Evolutionary conservation across 371 early-diverging fungal genomes (phyloP), one percentile per base, ranked within the genome.

Genomic region (Mortierella sp.): DNA sequence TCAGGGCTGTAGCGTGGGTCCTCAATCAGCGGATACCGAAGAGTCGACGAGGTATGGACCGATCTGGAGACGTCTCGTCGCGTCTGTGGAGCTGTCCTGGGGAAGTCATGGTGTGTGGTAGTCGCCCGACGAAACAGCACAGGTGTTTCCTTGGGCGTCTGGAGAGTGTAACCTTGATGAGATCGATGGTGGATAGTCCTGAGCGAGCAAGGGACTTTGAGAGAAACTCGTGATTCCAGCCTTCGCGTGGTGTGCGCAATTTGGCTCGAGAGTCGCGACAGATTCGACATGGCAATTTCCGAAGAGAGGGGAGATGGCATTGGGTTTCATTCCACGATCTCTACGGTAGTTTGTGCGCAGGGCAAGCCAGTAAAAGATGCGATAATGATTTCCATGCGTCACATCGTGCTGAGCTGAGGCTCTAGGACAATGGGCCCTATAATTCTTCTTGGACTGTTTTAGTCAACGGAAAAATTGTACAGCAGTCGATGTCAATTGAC

Each of bases 11-110:
- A 68, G 1, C 63, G 68, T 0, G 79, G 69, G 46, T 77, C 72
- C 23, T 77, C 72, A 57, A 77, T 72, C 57, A 77, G 60, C 37
- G 37, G 37, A 59, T 62, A 60, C 7, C 55, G 69, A 21, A 69
- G 72, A 4, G 59, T n/a, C 2, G 66, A n/a, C 19, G 79, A 77
- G 7, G 72, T 66, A 52, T 77, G 79, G 48, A 74, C 66, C 18
- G 50, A 44, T 45, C 55, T 53, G 45, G 15, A n/a, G 43, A 12
- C 19, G 19, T 45, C 11, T 16, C 19, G 30, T 15, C 6, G 15
- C 21, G 46, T 15, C 48, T 6, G 26, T 60, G 28, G 15, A 9
- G n/a, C 16, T 60, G 50, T 19, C 18, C 48, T 28, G 15, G 12
- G 26, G 16, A 15, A 57, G 30, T 18, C 12, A 57, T 16, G 30